These are phyloP conservation scores for Extremus antarcticus DNA, from an alignment of 495 filamentous ascomycete genomes.

Conservation along the genomic window DNA sequence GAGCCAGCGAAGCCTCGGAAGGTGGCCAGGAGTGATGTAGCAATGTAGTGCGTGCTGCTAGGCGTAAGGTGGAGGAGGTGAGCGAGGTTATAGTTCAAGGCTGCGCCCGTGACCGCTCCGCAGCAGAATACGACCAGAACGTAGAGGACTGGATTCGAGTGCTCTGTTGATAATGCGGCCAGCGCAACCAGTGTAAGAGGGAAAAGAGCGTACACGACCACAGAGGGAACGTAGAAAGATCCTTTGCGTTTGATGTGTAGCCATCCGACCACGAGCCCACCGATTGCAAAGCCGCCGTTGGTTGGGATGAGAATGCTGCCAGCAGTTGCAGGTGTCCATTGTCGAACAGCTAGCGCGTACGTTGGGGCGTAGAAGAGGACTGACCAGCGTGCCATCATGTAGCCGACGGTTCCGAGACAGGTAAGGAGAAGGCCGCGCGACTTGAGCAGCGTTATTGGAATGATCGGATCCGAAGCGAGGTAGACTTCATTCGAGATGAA, in stretches of 20 bases:
- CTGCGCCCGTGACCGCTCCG: slow-evolving; percentile 56
- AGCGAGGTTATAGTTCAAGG: slow-evolving; percentile 66
- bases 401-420: slow-evolving; percentile 54
- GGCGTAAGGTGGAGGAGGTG: slow-evolving; percentile 61
- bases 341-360: slow-evolving; percentile 59
- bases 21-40: slow-evolving; percentile 56
- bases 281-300: slow-evolving; percentile 60
- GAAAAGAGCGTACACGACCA: slow-evolving; percentile 46
- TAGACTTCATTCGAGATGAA: slow-evolving; percentile 53
- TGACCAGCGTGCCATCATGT: slow-evolving; percentile 67
- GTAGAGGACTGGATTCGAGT: slow-evolving; percentile 38
- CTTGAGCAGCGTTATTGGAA: slow-evolving; percentile 53
- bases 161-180: slow-evolving; percentile 39
- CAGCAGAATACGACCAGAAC: slow-evolving; percentile 49
- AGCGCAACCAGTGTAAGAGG: slow-evolving; percentile 40
- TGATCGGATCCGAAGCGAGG: slow-evolving; percentile 52
- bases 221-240: slow-evolving; percentile 51
- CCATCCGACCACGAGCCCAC: slow-evolving; percentile 57
- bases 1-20: slow-evolving; percentile 65
- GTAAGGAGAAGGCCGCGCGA: slow-evolving; percentile 55
- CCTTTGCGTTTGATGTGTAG: slow-evolving; percentile 57
- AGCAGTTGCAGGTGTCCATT: slow-evolving; percentile 52
- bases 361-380: slow-evolving; percentile 70
- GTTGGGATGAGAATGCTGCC: slow-evolving; percentile 66
- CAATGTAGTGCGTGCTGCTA: slow-evolving; percentile 54